Evolutionary conservation across 768 basidiomycete genomes (phyloP), one percentile per base, ranked within the genome.

Genomic region (Pleurotus salmoneostramineus): DNA sequence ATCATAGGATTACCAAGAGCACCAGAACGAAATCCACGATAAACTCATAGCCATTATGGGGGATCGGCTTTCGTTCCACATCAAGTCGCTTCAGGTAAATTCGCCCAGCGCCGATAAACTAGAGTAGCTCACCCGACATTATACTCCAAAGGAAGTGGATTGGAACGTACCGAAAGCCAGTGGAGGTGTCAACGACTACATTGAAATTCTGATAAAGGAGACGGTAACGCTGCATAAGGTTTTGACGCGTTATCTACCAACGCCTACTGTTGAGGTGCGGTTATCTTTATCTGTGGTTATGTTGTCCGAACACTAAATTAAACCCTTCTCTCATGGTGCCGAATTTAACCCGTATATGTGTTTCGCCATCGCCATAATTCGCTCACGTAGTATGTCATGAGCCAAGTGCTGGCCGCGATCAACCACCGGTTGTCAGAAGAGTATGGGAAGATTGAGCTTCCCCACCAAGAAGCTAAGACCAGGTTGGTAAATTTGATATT

Each of bases 21-120:
- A 99, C 72, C 97, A 99, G 72, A 92, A 96, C 67, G 97, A 98
- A 77, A 98, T 99, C 56, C 96, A 98, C 71, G 84, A 93, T 52
- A 99, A 99, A 75, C 79, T 99, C 56, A 89, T 99, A 59, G 91
- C 93, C 44, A 99, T 98, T 73, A 99, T 99, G 97, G 89, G 94
- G 40, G 96, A 98, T 72, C 83, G 96, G 57, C 76, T 98, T 46
- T 83, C 78, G 63, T 86, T 89, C 1, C 96, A 98, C 69, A 88
- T 93, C 68, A 87, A 84, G 64, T 79, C 89, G 27, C 78, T 98
- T 55, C 87, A 91, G 76, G 93, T 89, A 61, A 68, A 27, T 27
- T 27, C 21, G 21, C 21, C 21, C 3, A 27, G 21, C 21, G 21
- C 21, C 21, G 21, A 27, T 27, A 27, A 27, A 33, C 55, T 33